Percentiles rank a stretch among this genome's conserved stretches.
Conservation (phyloP, 2,329 filamentous ascomycete genomes). For the Botrytis galanthina region DNA sequence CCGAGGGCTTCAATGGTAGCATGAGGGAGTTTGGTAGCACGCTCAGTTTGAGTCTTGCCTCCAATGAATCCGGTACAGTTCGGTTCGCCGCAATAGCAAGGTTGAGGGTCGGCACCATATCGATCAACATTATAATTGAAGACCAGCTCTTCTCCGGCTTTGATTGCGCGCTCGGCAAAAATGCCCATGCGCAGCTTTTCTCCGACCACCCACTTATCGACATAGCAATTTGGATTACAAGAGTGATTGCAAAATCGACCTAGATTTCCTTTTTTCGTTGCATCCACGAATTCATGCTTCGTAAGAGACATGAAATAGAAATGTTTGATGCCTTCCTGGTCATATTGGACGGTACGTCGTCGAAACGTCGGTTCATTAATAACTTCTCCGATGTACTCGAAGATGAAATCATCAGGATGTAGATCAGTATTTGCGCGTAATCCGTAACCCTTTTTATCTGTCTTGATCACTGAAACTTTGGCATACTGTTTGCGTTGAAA, state of each 20-base stretch:
- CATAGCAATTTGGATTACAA: constrained; percentile 97
- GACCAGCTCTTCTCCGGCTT: constrained; percentile 88
- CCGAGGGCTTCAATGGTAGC: constrained; percentile 92
- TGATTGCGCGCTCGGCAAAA: constrained; percentile 82
- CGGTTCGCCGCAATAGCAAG: constrained; percentile 90
- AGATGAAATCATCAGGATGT: constrained; percentile 85
- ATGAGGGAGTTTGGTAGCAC: constrained; percentile 85
- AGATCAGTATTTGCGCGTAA: constrained; percentile 78
- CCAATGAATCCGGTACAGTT: constrained; percentile 97
- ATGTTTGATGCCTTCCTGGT: constrained; percentile 95
- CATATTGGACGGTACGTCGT: constrained; percentile 87
- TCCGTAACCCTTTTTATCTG: constrained; percentile 95
- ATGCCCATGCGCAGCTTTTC: constrained; percentile 99
- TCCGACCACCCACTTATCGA: constrained; percentile 98
- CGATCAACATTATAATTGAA: constrained; percentile 99
- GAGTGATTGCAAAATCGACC: constrained; percentile 99
- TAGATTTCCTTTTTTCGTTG: constrained; percentile 93
- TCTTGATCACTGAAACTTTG: constrained; percentile 91
- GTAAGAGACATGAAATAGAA: constrained; percentile 99
- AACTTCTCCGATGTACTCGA: constrained; percentile 97
- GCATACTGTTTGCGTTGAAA: constrained; percentile 91
- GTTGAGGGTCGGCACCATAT: constrained; percentile 94
- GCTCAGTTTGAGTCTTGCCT: constrained; percentile 95
- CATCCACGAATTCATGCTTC: constrained; percentile 95
- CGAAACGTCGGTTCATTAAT: constrained; percentile 91